Evolutionary conservation across 1,284 basidiomycete genomes (phyloP).

Genomic region (Microbotryum scabiosae): DNA sequence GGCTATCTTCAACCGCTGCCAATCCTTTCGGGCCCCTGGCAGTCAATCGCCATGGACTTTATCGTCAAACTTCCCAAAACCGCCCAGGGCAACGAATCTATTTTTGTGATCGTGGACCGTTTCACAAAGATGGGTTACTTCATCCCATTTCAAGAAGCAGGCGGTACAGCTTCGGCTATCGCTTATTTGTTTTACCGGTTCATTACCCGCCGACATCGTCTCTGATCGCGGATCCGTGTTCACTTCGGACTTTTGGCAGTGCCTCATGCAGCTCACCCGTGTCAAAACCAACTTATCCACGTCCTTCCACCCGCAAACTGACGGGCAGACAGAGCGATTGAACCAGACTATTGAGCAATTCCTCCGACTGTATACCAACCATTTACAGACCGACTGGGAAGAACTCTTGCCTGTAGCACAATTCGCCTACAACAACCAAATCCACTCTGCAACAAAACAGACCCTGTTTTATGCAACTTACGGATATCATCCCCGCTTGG

Average conservation of each 20-base stretch:
- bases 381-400: conserved; percentile 46
- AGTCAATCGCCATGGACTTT: conserved; percentile 35
- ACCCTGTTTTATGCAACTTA: conserved; percentile 15
- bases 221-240: too few species aligned
- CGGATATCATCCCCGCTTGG: conserved; percentile 16
- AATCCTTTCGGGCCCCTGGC: too few species aligned
- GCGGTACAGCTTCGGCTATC: too few species aligned
- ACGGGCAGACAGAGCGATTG: conserved; percentile 45
- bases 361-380: conserved; percentile 40
- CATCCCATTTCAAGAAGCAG: too few species aligned
- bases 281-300: conserved; percentile 39
- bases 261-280: conserved; percentile 24
- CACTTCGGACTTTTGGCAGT: too few species aligned
- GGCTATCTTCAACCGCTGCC: too few species aligned
- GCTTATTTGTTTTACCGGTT: too few species aligned
- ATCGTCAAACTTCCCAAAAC: conserved; percentile 41
- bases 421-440: conserved; percentile 48
- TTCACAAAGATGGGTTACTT: too few species aligned
- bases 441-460: conserved; percentile 37
- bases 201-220: too few species aligned
- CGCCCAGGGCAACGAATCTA: conserved; percentile 37
- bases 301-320: conserved; percentile 44
- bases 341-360: conserved; percentile 46
- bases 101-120: conserved; percentile 44
- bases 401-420: conserved; percentile 44